phyloP scores from a whole-genome alignment of 1,139 yeast genomes.

The Candida anutae region DNA sequence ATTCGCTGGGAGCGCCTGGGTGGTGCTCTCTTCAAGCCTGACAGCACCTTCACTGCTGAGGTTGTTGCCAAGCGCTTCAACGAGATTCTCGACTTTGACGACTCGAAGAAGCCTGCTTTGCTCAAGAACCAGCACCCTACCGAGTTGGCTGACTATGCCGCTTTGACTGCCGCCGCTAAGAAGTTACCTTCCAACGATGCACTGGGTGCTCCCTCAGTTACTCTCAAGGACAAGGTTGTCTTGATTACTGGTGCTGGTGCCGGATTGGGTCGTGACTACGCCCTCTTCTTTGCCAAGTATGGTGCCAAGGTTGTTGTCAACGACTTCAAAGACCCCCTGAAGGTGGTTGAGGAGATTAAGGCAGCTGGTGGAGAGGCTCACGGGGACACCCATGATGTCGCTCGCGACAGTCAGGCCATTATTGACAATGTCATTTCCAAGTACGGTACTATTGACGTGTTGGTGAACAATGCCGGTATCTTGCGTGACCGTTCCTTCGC shows the following conservation, averaged over 20 bases:
- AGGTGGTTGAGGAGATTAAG: slow-evolving; percentile 73
- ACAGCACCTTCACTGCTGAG: slow-evolving; percentile 72
- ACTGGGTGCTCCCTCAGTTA: slow-evolving; percentile 34
- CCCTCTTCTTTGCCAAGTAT: slow-evolving; percentile 73
- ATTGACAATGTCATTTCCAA: slow-evolving; percentile 69
- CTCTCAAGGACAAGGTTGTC: slow-evolving; percentile 78
- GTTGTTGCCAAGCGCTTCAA: slow-evolving; percentile 67
- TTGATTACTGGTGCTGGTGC: slow-evolving; percentile 94
- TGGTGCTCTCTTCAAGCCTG: slow-evolving; percentile 81
- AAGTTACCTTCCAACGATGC: slow-evolving; percentile 50
- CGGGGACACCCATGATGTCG: slow-evolving; percentile 77
- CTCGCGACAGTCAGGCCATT: slow-evolving; percentile 66
- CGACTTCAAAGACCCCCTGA: slow-evolving; percentile 72
- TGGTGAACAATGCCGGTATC: slow-evolving; percentile 92
- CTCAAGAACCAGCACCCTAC: slow-evolving; percentile 59
- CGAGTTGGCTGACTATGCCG: slow-evolving; percentile 51
- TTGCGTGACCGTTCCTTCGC: slow-evolving; percentile 83
- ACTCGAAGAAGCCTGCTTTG: slow-evolving; percentile 33
- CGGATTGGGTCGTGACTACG: slow-evolving; percentile 91
- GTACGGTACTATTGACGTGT: slow-evolving; percentile 80
- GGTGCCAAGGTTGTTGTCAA: slow-evolving; percentile 96
- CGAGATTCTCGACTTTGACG: slow-evolving; percentile 55
- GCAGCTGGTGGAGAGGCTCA: slow-evolving; percentile 77
- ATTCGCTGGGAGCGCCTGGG: slow-evolving; percentile 93
- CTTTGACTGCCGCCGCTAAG: slow-evolving; percentile 47